Base-by-base conservation (phyloP, 1,139 yeast genomes). In the Waltiozyma sp. region DNA sequence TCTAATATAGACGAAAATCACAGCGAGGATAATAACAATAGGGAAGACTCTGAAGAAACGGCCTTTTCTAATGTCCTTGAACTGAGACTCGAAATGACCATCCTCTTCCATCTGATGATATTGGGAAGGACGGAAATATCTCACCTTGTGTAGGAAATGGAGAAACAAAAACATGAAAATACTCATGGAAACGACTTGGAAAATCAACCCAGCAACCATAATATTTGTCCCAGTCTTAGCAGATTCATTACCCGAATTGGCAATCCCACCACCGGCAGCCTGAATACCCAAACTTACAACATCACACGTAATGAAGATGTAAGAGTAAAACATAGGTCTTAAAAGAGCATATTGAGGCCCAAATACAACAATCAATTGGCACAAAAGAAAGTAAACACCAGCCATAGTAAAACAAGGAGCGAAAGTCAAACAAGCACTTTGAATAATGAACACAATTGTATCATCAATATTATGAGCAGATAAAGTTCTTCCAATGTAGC, bases 401-500 rank as follows among this genome's bases (percentile, higher is more conserved):
- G 84, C 96, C 88, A 86, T 84, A 43, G 85, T 70, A 59, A 89
- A 87, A 7, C 91, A 91, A 0, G 96, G 96, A 0, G 88, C 91
- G 42, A 88, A 65, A 0, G 95, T 86, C 48, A 87, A 66, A 46
- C 82, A 66, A 42, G 80, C 73, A 49, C 79, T 75, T 60, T 88
- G 95, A 49, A 79, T 62, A 43, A 85, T 61, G 58, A 69, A 88
- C 40, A 66, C 66, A 46, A 71, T 59, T 42, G 64, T 49, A 40
- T 63, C 58, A n/a, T 47, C 38, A 1, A 43, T 43, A 48, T 73
- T 62, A 47, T 66, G 64, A 41, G 67, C 60, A 4, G 72, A 60
- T 41, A 74, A 60, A 11, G 77, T 62, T 46, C 96, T 65, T 6
- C 85, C 88, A 38, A 75, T 60, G 54, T 82, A 87, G 2, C 96